Percentiles rank a stretch among this genome's conserved stretches.
Evolutionary conservation across 2,329 filamentous ascomycete species (phyloP).

Genomic region (Alternaria metachromatica): DNA sequence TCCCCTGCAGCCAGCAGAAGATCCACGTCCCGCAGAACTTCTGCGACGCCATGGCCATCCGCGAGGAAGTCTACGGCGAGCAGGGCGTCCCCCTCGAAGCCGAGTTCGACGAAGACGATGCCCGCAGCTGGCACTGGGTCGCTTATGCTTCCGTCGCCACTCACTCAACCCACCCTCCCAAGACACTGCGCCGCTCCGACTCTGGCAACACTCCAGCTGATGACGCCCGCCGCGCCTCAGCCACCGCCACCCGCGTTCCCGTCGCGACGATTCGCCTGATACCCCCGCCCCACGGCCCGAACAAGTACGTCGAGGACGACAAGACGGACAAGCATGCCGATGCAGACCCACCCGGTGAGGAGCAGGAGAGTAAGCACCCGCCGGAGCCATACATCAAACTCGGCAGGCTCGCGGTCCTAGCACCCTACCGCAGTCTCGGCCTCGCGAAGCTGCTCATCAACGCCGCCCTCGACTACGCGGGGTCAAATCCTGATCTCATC

Average conservation of each 20-base stretch:
- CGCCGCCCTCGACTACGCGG: slow-evolving; percentile 72
- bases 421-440: slow-evolving; percentile 68
- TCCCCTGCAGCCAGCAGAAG: slow-evolving; percentile 42
- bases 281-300: slow-evolving; percentile 78
- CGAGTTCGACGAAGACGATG: slow-evolving; percentile 83
- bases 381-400: slow-evolving; percentile 82
- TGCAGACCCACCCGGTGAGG: slow-evolving; percentile 29
- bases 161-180: slow-evolving; percentile 40
- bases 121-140: slow-evolving; percentile 84
- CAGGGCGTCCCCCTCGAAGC: slow-evolving; percentile 65
- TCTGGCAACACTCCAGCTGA: slow-evolving; percentile 50
- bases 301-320: slow-evolving; percentile 51
- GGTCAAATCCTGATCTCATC: slow-evolving; percentile 60
- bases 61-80: slow-evolving; percentile 64
- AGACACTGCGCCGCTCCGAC: slow-evolving; percentile 50
- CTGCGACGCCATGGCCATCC: slow-evolving; percentile 64
- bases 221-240: slow-evolving; percentile 43
- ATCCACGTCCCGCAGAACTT: slow-evolving; percentile 53
- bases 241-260: slow-evolving; percentile 57
- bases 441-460: slow-evolving; percentile 72
- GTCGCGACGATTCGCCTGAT: slow-evolving; percentile 82
- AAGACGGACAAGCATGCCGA: slow-evolving; percentile 38
- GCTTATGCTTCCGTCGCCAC: slow-evolving; percentile 72
- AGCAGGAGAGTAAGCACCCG: slow-evolving; percentile 59
- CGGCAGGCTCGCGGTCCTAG: slow-evolving; percentile 75